A percentile compares a stretch with the other conserved stretches of the same genome.
phyloP scores from a whole-genome alignment of 2,329 filamentous ascomycete species.

The Botryotinia narcissicola region DNA sequence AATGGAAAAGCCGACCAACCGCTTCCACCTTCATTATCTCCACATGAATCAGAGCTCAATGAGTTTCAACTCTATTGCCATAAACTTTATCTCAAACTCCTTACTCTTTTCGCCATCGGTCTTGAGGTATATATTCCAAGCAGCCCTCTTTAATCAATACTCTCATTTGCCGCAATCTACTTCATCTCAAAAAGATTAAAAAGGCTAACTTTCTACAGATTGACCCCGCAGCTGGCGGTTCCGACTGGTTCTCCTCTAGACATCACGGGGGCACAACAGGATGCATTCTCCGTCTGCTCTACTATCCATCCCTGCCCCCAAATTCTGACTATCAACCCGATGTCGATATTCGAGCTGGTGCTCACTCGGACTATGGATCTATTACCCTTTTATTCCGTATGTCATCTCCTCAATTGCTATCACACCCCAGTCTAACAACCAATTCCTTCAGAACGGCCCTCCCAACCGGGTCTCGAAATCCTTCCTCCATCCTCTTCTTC shows the following conservation, averaged over 20 bases:
- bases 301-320: slow-evolving; percentile 58
- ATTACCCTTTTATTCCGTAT: slow-evolving; percentile 71
- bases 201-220: slow-evolving; percentile 25
- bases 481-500: slow-evolving; percentile 51
- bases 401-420: background rate
- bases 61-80: slow-evolving; percentile 71
- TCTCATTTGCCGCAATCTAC: background rate
- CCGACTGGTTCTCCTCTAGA: slow-evolving; percentile 52
- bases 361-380: slow-evolving; percentile 79
- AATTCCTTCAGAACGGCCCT: slow-evolving; percentile 55
- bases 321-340: slow-evolving; percentile 46
- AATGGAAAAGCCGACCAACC: slow-evolving; percentile 69
- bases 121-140: slow-evolving; percentile 53
- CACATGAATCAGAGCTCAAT: slow-evolving; percentile 59
- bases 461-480: slow-evolving; percentile 85
- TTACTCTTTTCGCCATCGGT: slow-evolving; percentile 75
- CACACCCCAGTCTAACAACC: background rate
- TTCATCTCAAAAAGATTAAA: background rate
- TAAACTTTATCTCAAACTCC: slow-evolving; percentile 66
- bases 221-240: slow-evolving; percentile 29
- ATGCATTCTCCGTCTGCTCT: slow-evolving; percentile 59
- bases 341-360: slow-evolving; percentile 78
- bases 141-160: background rate
- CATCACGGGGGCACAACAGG: slow-evolving; percentile 57
- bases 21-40: slow-evolving; percentile 62